phyloP scores from a whole-genome alignment of 331 rosid genomes.

The Pyrus hybrid region DNA sequence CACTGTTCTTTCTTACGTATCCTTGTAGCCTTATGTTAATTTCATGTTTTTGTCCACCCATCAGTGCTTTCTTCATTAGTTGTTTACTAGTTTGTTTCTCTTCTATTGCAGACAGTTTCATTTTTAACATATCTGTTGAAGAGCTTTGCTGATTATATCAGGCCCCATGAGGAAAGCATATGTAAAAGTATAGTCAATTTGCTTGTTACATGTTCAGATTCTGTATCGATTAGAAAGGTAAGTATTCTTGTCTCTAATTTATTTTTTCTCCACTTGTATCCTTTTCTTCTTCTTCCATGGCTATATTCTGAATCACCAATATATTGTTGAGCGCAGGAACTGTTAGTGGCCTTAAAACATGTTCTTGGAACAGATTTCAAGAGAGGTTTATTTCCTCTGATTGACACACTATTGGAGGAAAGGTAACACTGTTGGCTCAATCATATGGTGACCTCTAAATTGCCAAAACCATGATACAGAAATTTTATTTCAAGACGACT shows the following conservation, averaged over 20 bases:
- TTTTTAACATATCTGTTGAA: slow-evolving; percentile 93
- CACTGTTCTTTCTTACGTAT: neutral
- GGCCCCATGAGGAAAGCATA: slow-evolving; percentile 97
- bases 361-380: slow-evolving; percentile 98
- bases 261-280: slow-evolving; percentile 5
- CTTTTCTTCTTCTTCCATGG: neutral
- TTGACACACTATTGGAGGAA: slow-evolving; percentile 92
- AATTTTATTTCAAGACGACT: neutral
- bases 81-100: slow-evolving; percentile 17
- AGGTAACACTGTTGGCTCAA: slow-evolving; percentile 43
- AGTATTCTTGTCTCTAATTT: slow-evolving; percentile 11
- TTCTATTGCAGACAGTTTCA: slow-evolving; percentile 77
- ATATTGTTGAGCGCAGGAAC: slow-evolving; percentile 59
- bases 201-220: slow-evolving; percentile 95
- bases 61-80: slow-evolving; percentile 6
- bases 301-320: neutral
- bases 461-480: neutral
- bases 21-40: neutral
- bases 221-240: slow-evolving; percentile 92
- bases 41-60: neutral
- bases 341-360: slow-evolving; percentile 87
- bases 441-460: neutral
- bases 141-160: slow-evolving; percentile 92
- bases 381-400: slow-evolving; percentile 96
- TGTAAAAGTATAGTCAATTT: slow-evolving; percentile 97